Evolutionary conservation across 202 grass and related monocot species (phyloP).

Genomic region (Elaeis oleifera): DNA sequence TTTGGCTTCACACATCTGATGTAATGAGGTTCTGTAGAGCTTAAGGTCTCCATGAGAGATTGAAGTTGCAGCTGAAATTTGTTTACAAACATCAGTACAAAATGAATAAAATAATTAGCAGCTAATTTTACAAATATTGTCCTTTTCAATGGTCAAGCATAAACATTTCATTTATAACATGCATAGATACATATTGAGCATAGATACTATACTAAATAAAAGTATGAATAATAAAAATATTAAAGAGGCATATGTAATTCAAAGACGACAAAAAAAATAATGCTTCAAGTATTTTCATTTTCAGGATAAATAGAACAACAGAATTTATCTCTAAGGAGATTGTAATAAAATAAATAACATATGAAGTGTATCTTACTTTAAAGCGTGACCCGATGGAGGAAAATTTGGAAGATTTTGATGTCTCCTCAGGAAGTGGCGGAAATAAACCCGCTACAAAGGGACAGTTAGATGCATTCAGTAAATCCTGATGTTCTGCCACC

Average conservation of each 20-base stretch:
- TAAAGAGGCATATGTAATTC: no score
- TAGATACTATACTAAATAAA: no score
- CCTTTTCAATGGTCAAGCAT: no score
- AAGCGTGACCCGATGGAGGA: slow-evolving; percentile 97
- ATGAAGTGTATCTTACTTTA: slow-evolving; percentile 45
- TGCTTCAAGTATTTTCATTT: no score
- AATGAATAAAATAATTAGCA: not conserved
- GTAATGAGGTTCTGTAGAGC: slow-evolving; percentile 89
- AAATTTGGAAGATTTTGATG: slow-evolving; percentile 93
- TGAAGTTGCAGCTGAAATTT: slow-evolving; percentile 93
- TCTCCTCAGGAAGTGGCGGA: slow-evolving; percentile 86
- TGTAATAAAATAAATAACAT: no score
- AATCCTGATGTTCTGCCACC: slow-evolving; percentile 93
- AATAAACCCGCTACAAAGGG: slow-evolving; percentile 79
- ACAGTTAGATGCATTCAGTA: slow-evolving; percentile 79
- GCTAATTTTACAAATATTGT: not conserved
- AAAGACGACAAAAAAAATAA: no score
- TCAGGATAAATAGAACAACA: no score
- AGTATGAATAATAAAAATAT: no score
- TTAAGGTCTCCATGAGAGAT: slow-evolving; percentile 97
- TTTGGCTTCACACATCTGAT: slow-evolving; percentile 99
- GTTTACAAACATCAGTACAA: not conserved
- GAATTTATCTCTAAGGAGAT: no score
- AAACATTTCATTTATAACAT: no score
- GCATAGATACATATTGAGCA: no score